Conservation (phyloP, 352 stramenopile species). For the Globisporangium recalcitrans region DNA sequence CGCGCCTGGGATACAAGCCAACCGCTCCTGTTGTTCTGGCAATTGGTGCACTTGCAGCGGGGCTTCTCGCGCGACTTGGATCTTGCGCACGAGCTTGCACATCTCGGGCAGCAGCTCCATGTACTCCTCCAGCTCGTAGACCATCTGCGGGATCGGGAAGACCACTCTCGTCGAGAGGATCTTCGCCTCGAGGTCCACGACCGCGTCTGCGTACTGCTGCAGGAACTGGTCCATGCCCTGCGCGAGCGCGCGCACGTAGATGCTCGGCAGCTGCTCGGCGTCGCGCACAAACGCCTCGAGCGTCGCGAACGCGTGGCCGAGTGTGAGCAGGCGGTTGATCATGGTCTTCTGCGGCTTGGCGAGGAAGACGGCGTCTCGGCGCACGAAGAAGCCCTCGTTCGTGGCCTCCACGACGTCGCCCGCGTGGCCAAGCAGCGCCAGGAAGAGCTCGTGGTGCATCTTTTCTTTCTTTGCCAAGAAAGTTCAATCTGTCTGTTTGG, state of each 20-base stretch:
- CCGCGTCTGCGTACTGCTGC: conserved; percentile 43
- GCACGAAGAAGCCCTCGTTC: conserved; percentile 56
- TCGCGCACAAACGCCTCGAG: conserved; percentile 45
- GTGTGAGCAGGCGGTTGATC: conserved; percentile 47
- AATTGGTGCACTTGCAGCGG: neutral
- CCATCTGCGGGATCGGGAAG: conserved; percentile 58
- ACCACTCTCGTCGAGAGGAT: conserved; percentile 32
- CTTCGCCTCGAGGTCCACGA: conserved; percentile 55
- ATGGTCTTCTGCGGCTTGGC: conserved; percentile 43
- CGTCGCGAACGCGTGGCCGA: conserved; percentile 44
- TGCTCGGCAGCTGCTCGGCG: conserved; percentile 27
- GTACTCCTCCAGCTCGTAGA: conserved; percentile 66
- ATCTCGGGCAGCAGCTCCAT: conserved; percentile 56
- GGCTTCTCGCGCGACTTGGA: conserved; percentile 15
- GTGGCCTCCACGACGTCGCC: conserved; percentile 57
- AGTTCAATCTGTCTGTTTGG: conserved; percentile 1
- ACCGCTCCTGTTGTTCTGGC: neutral
- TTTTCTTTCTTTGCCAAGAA: conserved; percentile 1
- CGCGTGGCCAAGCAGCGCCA: conserved; percentile 60
- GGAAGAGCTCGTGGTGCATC: conserved; percentile 80
- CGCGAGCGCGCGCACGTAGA: conserved; percentile 56
- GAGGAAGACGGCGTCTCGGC: conserved; percentile 36
- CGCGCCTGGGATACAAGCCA: conserved; percentile 26
- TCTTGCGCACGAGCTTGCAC: conserved; percentile 37
- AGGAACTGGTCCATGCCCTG: conserved; percentile 49